A percentile compares a stretch with the other conserved stretches of the same genome.
Evolutionary conservation across 768 basidiomycete species (phyloP).

Genomic region (Hemileccinum impolitum): DNA sequence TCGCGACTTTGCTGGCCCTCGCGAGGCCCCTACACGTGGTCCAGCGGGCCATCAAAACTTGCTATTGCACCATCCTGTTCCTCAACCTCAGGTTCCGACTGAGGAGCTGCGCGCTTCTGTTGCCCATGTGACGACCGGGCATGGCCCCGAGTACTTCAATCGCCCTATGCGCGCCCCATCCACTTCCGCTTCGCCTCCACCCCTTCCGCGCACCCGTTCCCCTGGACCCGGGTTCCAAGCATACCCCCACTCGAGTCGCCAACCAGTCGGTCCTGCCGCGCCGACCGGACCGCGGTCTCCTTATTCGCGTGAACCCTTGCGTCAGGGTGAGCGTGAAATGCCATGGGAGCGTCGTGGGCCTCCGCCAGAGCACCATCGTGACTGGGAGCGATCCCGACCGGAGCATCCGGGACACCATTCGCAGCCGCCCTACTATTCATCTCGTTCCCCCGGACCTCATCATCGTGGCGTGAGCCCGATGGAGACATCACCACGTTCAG

Average conservation of each 20-base stretch:
- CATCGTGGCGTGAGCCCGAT: slow-evolving; percentile 49
- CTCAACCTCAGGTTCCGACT: slow-evolving; percentile 52
- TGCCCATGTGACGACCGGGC: slow-evolving; percentile 39
- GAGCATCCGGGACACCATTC: slow-evolving; percentile 34
- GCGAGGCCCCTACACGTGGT: slow-evolving; percentile 46
- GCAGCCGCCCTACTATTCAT: slow-evolving; percentile 30
- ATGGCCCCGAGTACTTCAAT: slow-evolving; percentile 53
- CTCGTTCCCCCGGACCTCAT: slow-evolving; percentile 37
- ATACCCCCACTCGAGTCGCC: slow-evolving; percentile 46
- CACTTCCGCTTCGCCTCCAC: slow-evolving; percentile 58
- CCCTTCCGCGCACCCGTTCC: slow-evolving; percentile 50
- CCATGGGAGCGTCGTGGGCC: slow-evolving; percentile 59
- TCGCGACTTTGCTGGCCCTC: slow-evolving; percentile 53
- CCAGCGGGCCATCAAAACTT: slow-evolving; percentile 54
- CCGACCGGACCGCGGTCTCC: slow-evolving; percentile 56
- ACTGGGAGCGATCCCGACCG: slow-evolving; percentile 50
- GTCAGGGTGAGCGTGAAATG: slow-evolving; percentile 48
- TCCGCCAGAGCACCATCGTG: slow-evolving; percentile 43
- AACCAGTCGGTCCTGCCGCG: slow-evolving; percentile 51
- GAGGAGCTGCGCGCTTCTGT: slow-evolving; percentile 48
- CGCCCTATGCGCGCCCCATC: slow-evolving; percentile 53
- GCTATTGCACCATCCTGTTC: slow-evolving; percentile 65
- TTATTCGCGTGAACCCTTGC: slow-evolving; percentile 51
- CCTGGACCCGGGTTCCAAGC: slow-evolving; percentile 44
- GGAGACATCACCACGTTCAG: slow-evolving; percentile 58